Conservation (phyloP, 129 eudicot genomes). For the Saussurea involucrata region DNA sequence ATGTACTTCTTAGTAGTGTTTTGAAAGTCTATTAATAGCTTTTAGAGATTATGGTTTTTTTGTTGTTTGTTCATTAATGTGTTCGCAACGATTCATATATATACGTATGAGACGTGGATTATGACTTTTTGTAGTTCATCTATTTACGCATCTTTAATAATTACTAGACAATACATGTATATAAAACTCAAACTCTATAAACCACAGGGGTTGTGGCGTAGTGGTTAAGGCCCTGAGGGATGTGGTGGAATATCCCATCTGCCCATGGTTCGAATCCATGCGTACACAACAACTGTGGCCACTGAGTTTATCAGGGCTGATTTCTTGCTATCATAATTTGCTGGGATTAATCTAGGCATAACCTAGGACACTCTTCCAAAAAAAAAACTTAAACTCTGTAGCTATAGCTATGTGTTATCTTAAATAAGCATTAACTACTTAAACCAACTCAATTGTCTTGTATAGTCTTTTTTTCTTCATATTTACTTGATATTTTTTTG, state of each 20-base stretch:
- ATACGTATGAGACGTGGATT: neutral
- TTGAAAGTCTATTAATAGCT: neutral
- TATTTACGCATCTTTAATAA: neutral
- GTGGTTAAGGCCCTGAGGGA: no score
- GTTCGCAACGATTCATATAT: neutral
- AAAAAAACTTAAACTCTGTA: no score
- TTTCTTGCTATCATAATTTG: no score
- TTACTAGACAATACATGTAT: neutral
- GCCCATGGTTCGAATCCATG: no score
- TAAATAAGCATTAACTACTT: neutral
- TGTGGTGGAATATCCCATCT: no score
- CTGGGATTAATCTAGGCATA: no score
- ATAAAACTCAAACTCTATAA: neutral
- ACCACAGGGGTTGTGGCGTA: no score
- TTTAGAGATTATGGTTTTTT: neutral
- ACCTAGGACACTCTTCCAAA: no score
- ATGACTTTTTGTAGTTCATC: neutral
- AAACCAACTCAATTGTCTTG: neutral
- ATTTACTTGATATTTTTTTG: neutral
- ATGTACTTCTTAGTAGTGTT: neutral
- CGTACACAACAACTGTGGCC: no score
- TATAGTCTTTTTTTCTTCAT: neutral
- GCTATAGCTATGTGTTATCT: neutral
- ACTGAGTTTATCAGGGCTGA: no score
- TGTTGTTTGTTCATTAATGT: neutral